Evolutionary conservation across 2,329 filamentous ascomycete species (phyloP), one percentile per base, ranked within the genome.

Genomic region (Cordyceps pruinosa): DNA sequence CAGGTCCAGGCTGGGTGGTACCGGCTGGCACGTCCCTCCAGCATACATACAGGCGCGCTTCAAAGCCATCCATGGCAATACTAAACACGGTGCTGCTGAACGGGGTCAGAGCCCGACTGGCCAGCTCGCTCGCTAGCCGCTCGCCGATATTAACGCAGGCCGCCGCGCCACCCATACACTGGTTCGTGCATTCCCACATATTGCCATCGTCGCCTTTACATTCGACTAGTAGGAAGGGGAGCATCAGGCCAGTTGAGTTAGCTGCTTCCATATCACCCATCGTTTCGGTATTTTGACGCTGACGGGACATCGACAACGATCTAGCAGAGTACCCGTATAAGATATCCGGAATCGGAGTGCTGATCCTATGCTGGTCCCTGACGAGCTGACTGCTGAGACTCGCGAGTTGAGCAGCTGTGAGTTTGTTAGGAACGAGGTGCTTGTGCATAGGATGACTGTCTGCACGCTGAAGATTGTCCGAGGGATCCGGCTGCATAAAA

Each of bases 161-260:
- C 21, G 66, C 57, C 1, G 69, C 64, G 0, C 55, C 68, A 1
- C 69, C 67, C 25, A 72, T 63, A 57, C 68, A 71, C 61, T 73
- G 66, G 57, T 74, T 74, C 3, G 67, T 70, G 10, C 68, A 68
- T 3, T 67, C 68, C 67, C 65, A 71, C 48, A 73, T 17, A 51
- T 57, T 67, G 2, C 66, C 69, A 13, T 66, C 64, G 15, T 69
- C 66, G 17, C 65, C 67, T 34, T 59, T 61, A 44, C 62, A 58
- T 35, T 63, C 60, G 19, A 63, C 23, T 13, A 56, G 28, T 30
- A 65, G 59, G 50, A 63, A 65, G 5, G 49, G 37, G n/a, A 42
- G 25, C 12, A 17, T 15, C 19, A 4, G 8, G 9, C 5, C 7
- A 4, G 12, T 23, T 7, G 23, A 4, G 21, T 41, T 50, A 34